Evolutionary conservation across 2,329 filamentous ascomycete genomes (phyloP).

Genomic region (Colletotrichum plurivorum): DNA sequence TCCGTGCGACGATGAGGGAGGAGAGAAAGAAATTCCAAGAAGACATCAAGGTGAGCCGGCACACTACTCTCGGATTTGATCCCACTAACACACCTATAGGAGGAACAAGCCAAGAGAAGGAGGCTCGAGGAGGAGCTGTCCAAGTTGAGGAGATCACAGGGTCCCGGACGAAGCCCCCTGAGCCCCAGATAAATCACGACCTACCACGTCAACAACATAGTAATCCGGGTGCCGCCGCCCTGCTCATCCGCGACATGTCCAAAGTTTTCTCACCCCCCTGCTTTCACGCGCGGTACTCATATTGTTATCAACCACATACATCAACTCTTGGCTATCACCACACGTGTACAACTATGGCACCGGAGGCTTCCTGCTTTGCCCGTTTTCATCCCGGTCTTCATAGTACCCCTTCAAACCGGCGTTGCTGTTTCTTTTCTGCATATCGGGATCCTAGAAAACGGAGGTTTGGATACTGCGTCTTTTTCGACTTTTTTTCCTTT

Average conservation of each 20-base stretch:
- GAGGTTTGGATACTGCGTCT: background rate
- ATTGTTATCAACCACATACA: background rate
- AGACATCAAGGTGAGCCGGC: slow-evolving; percentile 61
- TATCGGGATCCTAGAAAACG: slow-evolving; percentile 30
- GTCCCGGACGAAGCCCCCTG: slow-evolving; percentile 58
- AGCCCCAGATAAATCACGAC: slow-evolving; percentile 51
- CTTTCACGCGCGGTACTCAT: background rate
- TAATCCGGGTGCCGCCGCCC: background rate
- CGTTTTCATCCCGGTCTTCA: background rate
- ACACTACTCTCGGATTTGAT: background rate
- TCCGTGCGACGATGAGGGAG: slow-evolving; percentile 68
- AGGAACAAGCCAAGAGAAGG: slow-evolving; percentile 63
- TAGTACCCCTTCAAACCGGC: background rate
- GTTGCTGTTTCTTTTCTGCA: slow-evolving; percentile 28
- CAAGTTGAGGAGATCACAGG: slow-evolving; percentile 58
- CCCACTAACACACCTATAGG: slow-evolving; percentile 55
- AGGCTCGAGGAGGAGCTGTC: slow-evolving; percentile 67
- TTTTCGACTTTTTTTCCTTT: background rate
- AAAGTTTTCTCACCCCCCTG: background rate
- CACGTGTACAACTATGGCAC: slow-evolving; percentile 7
- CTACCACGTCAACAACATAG: background rate
- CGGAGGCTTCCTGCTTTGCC: background rate
- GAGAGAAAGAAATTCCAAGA: slow-evolving; percentile 71
- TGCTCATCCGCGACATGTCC: background rate
- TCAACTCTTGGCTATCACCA: slow-evolving; percentile 1